Conservation (phyloP, 129 eudicot genomes). For the Centrapalus pauciflorus region DNA sequence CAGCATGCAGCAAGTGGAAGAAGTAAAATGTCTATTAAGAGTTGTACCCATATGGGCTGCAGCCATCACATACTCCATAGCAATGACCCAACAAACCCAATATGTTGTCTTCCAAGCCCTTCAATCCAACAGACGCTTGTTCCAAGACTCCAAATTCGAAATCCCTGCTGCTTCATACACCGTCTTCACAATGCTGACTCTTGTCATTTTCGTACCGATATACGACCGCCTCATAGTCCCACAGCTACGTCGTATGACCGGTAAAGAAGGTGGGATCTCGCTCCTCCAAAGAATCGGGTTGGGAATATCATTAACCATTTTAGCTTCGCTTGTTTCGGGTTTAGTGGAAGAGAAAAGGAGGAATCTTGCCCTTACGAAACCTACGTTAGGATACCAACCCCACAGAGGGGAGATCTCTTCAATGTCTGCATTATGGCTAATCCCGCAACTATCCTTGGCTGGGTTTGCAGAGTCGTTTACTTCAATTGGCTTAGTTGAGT, state of each 20-base stretch:
- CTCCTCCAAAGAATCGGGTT: slow-evolving; percentile 72
- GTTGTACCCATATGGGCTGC: slow-evolving; percentile 70
- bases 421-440: slow-evolving; percentile 66
- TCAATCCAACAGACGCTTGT: slow-evolving; percentile 61
- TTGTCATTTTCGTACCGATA: slow-evolving; percentile 51
- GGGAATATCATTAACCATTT: slow-evolving; percentile 42
- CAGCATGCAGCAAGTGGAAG: slow-evolving; percentile 75
- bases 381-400: slow-evolving; percentile 25
- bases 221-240: slow-evolving; percentile 74
- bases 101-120: slow-evolving; percentile 78
- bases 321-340: slow-evolving; percentile 42
- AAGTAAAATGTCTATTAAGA: slow-evolving; percentile 56
- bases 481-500: slow-evolving; percentile 60
- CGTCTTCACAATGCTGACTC: slow-evolving; percentile 55
- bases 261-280: slow-evolving; percentile 59
- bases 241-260: slow-evolving; percentile 39
- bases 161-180: slow-evolving; percentile 76
- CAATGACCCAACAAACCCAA: slow-evolving; percentile 53
- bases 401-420: slow-evolving; percentile 43
- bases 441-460: slow-evolving; percentile 58
- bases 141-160: slow-evolving; percentile 32
- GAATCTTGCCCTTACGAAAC: slow-evolving; percentile 29
- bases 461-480: slow-evolving; percentile 71
- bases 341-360: slow-evolving; percentile 51
- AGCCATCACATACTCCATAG: slow-evolving; percentile 54